Percentiles rank a stretch among this genome's conserved stretches.
These are phyloP conservation scores for Hemileccinum impolitum DNA, from an alignment of 768 basidiomycete genomes.

Conservation along the genomic window DNA sequence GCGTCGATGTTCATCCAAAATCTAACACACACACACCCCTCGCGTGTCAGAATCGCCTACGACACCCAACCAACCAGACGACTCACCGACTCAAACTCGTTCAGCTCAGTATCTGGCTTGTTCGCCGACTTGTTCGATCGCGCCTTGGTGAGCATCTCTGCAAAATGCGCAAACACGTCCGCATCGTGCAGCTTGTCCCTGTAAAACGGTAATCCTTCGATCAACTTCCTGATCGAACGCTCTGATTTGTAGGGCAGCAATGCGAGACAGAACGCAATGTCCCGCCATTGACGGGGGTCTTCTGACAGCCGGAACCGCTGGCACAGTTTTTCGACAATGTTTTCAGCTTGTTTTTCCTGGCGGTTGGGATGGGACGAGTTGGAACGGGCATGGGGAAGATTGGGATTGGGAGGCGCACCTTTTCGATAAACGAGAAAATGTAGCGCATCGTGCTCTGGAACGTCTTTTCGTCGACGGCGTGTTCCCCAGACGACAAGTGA, in stretches of 20 bases:
- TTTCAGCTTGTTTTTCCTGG: slow-evolving; percentile 97
- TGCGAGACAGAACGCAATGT: slow-evolving; percentile 94
- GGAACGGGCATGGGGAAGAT: neutral
- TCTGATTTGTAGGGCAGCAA: slow-evolving; percentile 97
- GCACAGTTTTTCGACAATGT: slow-evolving; percentile 95
- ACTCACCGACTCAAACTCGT: slow-evolving; percentile 87
- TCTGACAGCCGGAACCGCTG: slow-evolving; percentile 89
- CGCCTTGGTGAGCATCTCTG: slow-evolving; percentile 89
- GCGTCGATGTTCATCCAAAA: slow-evolving; percentile 73
- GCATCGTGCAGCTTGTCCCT: slow-evolving; percentile 94
- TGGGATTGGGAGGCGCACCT: slow-evolving; percentile 45
- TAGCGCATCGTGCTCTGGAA: slow-evolving; percentile 94
- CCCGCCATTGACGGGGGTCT: slow-evolving; percentile 93
- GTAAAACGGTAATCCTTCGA: slow-evolving; percentile 89
- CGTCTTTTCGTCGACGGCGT: slow-evolving; percentile 87
- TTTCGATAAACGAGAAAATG: slow-evolving; percentile 96
- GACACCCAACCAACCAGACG: neutral
- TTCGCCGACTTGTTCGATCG: slow-evolving; percentile 88
- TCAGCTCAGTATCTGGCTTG: slow-evolving; percentile 89
- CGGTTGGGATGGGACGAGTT: neutral
- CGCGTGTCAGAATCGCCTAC: neutral
- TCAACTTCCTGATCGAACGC: slow-evolving; percentile 91
- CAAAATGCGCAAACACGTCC: slow-evolving; percentile 74
- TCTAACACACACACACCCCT: slow-evolving; percentile 54
- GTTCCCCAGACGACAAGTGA: slow-evolving; percentile 85